Conservation (phyloP, 306 rosid genomes). For the Cucurbita maxima region DNA sequence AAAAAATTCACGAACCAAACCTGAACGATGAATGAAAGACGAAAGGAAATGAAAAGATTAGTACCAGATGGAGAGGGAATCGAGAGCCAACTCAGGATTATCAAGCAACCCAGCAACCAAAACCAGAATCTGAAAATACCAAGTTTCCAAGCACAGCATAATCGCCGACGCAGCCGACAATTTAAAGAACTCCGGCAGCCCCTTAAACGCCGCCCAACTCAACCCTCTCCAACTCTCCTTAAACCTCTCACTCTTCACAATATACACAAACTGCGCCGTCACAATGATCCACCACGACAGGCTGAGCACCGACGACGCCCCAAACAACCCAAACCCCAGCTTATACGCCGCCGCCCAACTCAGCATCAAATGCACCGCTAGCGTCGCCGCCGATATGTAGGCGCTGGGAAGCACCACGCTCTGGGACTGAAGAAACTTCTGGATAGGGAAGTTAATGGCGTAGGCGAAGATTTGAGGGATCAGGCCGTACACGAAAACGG, state of each 20-base stretch:
- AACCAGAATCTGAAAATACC: constrained; percentile 76
- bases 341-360: constrained; percentile 51
- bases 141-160: constrained; percentile 59
- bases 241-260: constrained; percentile 42
- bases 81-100: constrained; percentile 53
- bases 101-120: constrained; percentile 56
- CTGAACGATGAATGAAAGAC: background rate
- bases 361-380: constrained; percentile 29
- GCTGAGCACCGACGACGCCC: constrained; percentile 55
- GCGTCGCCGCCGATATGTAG: constrained; percentile 34
- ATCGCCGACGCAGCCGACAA: constrained; percentile 56
- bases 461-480: constrained; percentile 79
- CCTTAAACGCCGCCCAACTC: constrained; percentile 23
- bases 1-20: too few relatives aligned
- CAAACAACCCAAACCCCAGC: constrained; percentile 44
- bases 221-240: constrained; percentile 56
- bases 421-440: constrained; percentile 66
- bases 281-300: constrained; percentile 76
- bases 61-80: constrained; percentile 61
- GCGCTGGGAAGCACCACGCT: constrained; percentile 69
- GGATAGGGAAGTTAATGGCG: constrained; percentile 57
- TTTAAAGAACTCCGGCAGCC: constrained; percentile 40
- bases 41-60: background rate
- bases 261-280: constrained; percentile 43
- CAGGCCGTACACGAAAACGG: constrained; percentile 44